phyloP scores from a whole-genome alignment of 2,329 filamentous ascomycete genomes.

The Cladophialophora exuberans region DNA sequence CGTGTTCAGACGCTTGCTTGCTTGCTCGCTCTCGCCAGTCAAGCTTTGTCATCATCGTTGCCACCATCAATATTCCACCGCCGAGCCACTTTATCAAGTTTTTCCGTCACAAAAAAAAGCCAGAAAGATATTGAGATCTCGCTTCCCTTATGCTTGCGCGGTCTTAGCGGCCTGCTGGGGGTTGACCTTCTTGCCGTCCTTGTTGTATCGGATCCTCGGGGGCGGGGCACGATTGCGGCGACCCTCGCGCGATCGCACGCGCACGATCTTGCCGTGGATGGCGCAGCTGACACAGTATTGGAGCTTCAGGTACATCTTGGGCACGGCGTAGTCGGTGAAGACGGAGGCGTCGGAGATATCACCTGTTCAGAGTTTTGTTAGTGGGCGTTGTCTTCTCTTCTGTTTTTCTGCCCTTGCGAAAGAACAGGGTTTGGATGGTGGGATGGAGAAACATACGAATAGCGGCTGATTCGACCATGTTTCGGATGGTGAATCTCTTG shows the following conservation, averaged over 20 bases:
- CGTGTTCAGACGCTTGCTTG: too few species aligned
- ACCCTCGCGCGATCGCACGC: conserved; percentile 94
- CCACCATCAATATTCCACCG: too few species aligned
- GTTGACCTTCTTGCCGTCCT: conserved; percentile 99
- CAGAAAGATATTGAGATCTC: too few species aligned
- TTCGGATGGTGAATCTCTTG: conserved; percentile 99
- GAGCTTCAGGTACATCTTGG: conserved; percentile 99
- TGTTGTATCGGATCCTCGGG: conserved; percentile 98
- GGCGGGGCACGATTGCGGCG: conserved; percentile 99
- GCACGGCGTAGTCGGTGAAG: conserved; percentile 98
- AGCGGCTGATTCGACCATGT: conserved; percentile 99
- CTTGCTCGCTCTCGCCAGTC: too few species aligned
- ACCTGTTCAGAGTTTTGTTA: conserved; percentile 60
- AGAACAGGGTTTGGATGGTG: not conserved
- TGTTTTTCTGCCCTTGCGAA: not conserved
- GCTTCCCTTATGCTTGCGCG: conserved; percentile 41
- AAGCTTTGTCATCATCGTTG: too few species aligned
- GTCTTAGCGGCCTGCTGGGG: conserved; percentile 74
- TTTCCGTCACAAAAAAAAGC: too few species aligned
- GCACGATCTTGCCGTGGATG: conserved; percentile 99
- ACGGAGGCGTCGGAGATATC: conserved; percentile 99
- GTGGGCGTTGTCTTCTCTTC: not conserved
- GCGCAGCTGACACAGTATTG: conserved; percentile 99
- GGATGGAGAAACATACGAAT: conserved; percentile 77
- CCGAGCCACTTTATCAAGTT: too few species aligned